Percentiles rank a stretch among this genome's conserved stretches.
Evolutionary conservation across 768 basidiomycete genomes (phyloP).

Genomic region (Nidula microcarpa): DNA sequence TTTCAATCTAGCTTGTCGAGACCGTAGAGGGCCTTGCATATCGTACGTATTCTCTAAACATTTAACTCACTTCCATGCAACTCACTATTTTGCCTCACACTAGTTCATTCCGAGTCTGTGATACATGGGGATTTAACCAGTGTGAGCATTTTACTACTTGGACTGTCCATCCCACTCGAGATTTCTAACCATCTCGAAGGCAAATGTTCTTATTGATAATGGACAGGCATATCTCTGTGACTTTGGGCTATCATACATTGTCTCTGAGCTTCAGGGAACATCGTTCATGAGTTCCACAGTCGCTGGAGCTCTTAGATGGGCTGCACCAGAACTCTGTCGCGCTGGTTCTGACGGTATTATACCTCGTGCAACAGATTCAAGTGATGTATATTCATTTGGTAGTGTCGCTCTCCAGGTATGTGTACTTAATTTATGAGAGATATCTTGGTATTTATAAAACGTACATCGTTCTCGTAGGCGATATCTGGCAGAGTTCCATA

Average conservation of each 20-base stretch:
- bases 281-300: constrained; percentile 21
- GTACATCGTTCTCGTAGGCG: neutral
- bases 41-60: too few relatives aligned
- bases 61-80: too few relatives aligned
- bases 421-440: neutral
- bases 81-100: too few relatives aligned
- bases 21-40: too few relatives aligned
- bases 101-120: constrained; percentile 13
- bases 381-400: constrained; percentile 34
- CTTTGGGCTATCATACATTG: constrained; percentile 28
- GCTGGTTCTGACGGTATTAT: neutral
- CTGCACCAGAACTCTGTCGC: constrained; percentile 26
- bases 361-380: constrained; percentile 5
- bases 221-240: constrained; percentile 27
- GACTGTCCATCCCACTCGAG: neutral
- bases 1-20: too few relatives aligned
- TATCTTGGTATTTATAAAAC: neutral
- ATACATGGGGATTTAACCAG: constrained; percentile 30
- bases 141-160: constrained; percentile 8
- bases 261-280: constrained; percentile 12
- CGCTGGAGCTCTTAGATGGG: constrained; percentile 25
- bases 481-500: neutral
- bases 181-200: constrained; percentile 12
- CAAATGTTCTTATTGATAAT: constrained; percentile 30
- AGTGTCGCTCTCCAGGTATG: constrained; percentile 20